These are phyloP conservation scores for Starmerella roubikii DNA, from an alignment of 805 yeast species.

Conservation along the genomic window DNA sequence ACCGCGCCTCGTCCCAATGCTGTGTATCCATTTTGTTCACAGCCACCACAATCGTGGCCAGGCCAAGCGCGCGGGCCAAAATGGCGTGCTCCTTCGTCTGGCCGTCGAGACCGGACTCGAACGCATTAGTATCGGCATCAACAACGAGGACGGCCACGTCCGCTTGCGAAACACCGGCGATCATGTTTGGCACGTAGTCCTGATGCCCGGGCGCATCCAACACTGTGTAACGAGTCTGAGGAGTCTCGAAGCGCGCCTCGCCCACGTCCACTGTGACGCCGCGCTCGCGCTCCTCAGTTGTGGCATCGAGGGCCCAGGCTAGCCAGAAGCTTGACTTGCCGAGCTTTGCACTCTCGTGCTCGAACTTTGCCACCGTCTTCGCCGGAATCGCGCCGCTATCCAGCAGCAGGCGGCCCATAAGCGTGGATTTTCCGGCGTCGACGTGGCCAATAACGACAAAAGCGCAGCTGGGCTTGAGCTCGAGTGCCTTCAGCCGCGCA, in stretches of 20 bases:
- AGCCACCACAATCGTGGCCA: slow-evolving; percentile 45
- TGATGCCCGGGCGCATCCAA: slow-evolving; percentile 79
- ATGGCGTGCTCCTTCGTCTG: slow-evolving; percentile 70
- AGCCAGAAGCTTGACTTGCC: slow-evolving; percentile 73
- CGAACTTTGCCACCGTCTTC: slow-evolving; percentile 46
- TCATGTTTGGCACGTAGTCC: slow-evolving; percentile 77
- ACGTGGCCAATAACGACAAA: slow-evolving; percentile 78
- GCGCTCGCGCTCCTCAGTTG: slow-evolving; percentile 55
- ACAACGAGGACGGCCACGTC: slow-evolving; percentile 62
- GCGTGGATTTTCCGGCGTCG: slow-evolving; percentile 73
- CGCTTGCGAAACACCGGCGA: slow-evolving; percentile 69
- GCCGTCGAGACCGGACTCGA: slow-evolving; percentile 59
- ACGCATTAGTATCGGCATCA: slow-evolving; percentile 52
- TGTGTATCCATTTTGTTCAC: slow-evolving; percentile 60
- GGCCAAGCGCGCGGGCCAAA: slow-evolving; percentile 52
- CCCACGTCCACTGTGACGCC: slow-evolving; percentile 75
- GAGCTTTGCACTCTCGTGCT: slow-evolving; percentile 47
- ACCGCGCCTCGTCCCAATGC: slow-evolving; percentile 43
- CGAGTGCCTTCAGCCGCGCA: slow-evolving; percentile 34
- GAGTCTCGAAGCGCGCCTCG: slow-evolving; percentile 51
- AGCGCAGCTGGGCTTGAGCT: slow-evolving; percentile 13
- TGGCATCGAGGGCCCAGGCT: slow-evolving; percentile 79
- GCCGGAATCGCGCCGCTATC: slow-evolving; percentile 57
- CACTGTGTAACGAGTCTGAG: slow-evolving; percentile 43
- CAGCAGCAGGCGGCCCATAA: slow-evolving; percentile 58